phyloP scores from a whole-genome alignment of 1,284 basidiomycete species.

The Schizopora paradoxa region DNA sequence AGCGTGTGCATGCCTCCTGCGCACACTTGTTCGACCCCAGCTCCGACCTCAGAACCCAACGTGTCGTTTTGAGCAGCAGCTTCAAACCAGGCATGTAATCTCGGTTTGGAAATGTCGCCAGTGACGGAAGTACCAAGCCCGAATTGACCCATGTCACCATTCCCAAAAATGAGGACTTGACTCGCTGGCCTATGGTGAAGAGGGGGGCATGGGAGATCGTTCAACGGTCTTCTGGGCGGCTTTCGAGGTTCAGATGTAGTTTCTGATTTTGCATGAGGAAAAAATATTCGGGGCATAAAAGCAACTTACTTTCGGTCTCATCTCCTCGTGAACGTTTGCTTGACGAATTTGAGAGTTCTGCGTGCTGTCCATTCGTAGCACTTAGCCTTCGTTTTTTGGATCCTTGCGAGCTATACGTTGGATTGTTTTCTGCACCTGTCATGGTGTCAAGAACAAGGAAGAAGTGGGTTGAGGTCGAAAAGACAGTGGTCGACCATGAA shows the following conservation, averaged over 20 bases:
- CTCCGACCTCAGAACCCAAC: conserved; percentile 28
- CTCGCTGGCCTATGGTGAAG: conserved; percentile 23
- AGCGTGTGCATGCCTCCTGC: conserved; percentile 49
- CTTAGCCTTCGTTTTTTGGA: too few species aligned
- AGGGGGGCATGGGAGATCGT: conserved; percentile 18
- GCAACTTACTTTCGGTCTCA: too few species aligned
- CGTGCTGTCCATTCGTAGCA: too few species aligned
- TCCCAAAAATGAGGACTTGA: conserved; percentile 40
- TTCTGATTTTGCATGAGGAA: too few species aligned
- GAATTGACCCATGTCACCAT: conserved; percentile 43
- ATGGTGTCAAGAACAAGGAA: too few species aligned
- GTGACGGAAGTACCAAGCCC: conserved; percentile 37
- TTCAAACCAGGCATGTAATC: conserved; percentile 38
- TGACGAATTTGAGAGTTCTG: too few species aligned
- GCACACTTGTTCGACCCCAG: conserved; percentile 38
- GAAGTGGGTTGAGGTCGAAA: too few species aligned
- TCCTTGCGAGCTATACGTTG: too few species aligned
- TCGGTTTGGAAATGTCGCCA: conserved; percentile 39
- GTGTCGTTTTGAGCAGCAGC: conserved; percentile 30
- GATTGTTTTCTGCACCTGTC: too few species aligned
- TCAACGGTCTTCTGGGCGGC: conserved; percentile 19
- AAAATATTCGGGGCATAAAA: too few species aligned
- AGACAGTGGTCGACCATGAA: too few species aligned
- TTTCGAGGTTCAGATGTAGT: neutral
- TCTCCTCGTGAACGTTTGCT: too few species aligned